Conservation (phyloP, 495 filamentous ascomycete species). For the Penicillium ochrochloron region DNA sequence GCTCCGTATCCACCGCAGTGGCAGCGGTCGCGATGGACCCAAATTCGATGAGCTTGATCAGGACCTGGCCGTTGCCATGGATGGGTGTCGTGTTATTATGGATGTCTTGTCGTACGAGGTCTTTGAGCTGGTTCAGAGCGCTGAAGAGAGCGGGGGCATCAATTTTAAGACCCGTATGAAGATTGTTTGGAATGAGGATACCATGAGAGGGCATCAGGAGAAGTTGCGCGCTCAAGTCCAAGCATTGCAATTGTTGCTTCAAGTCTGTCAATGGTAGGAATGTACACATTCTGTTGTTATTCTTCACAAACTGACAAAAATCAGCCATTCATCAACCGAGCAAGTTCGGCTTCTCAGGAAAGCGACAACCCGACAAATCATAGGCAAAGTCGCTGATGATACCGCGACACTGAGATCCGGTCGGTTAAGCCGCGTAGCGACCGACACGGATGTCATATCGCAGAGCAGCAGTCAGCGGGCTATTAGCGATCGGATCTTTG, state of each 20-base stretch:
- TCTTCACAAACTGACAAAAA: background rate
- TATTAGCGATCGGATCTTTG: constrained; percentile 37
- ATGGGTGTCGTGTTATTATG: constrained; percentile 48
- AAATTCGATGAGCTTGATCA: constrained; percentile 35
- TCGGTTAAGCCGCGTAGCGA: constrained; percentile 32
- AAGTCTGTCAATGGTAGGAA: constrained; percentile 51
- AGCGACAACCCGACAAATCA: constrained; percentile 43
- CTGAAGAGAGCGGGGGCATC: constrained; percentile 16
- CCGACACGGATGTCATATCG: constrained; percentile 33
- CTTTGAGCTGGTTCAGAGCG: constrained; percentile 33
- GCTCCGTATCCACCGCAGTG: constrained; percentile 32
- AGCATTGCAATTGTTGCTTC: constrained; percentile 50
- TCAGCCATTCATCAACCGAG: constrained; percentile 40
- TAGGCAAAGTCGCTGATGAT: constrained; percentile 47
- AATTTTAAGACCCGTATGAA: constrained; percentile 34
- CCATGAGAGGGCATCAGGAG: constrained; percentile 46
- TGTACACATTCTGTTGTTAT: background rate
- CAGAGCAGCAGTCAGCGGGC: constrained; percentile 37
- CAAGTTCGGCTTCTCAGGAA: constrained; percentile 41
- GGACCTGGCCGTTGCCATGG: constrained; percentile 44
- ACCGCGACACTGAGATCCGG: constrained; percentile 41
- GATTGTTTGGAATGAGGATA: constrained; percentile 49
- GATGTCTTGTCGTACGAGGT: constrained; percentile 47
- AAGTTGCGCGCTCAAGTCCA: constrained; percentile 45
- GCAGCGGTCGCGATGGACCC: constrained; percentile 31